Evolutionary conservation across 2,329 filamentous ascomycete genomes (phyloP), one percentile per base, ranked within the genome.

Genomic region (Nemania abortiva): DNA sequence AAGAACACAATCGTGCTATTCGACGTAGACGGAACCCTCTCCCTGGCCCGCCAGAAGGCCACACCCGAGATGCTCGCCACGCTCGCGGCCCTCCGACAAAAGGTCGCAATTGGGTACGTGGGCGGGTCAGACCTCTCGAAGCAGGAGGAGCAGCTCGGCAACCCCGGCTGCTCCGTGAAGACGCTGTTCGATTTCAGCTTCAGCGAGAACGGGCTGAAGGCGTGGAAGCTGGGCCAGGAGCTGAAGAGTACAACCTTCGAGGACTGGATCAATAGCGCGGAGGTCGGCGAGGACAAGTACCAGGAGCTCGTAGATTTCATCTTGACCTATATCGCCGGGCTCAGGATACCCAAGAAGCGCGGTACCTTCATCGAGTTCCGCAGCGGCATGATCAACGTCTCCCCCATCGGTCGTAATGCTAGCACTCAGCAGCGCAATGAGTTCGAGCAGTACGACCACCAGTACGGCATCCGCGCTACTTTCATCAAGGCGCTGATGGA

Each of bases 121-220:
- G 96, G 96, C 77, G 96, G 96, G 80, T 96, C 92, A 76, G 92
- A 98, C 86, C 89, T 97, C 71, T 84, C 82, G 80, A 98, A 99
- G 86, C 96, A 98, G 84, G 94, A 98, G 83, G 96, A 98, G 83
- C 95, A 98, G 84, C 89, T 98, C 70, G 94, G 94, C 80, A 87
- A 89, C 3, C 80, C 88, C 29, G 84, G 87, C 66, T 81, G 83
- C 31, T 87, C 91, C 74, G 95, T 98, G 70, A 94, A 90, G 61
- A 86, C 89, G 70, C 90, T 98, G 77, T 99, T 99, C 86, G 96
- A 99, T 86, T 99, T 93, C 85, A 96, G 92, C 88, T 99, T 99
- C 85, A 86, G 94, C 68, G 96, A 99, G 85, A 99, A 99, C 84
- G 96, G 96, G 11, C 89, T 99, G 74, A 97, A 92, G 1, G 96